Percentiles rank a stretch among this genome's conserved stretches.
Evolutionary conservation across 495 filamentous ascomycete genomes (phyloP).

Genomic region (Neurospora sp.): DNA sequence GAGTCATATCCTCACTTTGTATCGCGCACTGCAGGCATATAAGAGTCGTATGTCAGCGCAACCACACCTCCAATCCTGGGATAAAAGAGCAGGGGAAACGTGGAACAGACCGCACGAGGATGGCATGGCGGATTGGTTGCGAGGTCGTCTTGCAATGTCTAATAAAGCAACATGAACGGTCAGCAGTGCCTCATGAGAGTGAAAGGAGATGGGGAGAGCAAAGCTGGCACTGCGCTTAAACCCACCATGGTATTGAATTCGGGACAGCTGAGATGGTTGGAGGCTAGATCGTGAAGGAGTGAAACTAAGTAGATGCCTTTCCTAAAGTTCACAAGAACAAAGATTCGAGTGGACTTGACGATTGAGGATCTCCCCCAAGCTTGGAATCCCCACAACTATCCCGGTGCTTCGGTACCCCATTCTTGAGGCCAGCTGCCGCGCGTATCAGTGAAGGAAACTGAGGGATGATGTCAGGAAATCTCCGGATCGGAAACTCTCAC

Average conservation of each 20-base stretch:
- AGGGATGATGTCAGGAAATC: neutral
- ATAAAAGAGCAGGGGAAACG: neutral
- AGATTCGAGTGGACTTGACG: neutral
- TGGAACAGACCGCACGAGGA: constrained; percentile 64
- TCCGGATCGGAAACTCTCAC: neutral
- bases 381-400: neutral
- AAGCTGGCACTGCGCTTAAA: neutral
- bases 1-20: constrained; percentile 47
- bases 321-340: neutral
- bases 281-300: neutral
- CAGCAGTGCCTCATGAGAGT: neutral
- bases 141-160: constrained; percentile 56
- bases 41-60: constrained; percentile 2
- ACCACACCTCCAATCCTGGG: neutral
- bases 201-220: neutral
- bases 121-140: constrained; percentile 74
- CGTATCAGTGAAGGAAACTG: neutral
- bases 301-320: neutral
- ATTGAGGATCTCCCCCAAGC: neutral
- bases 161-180: neutral
- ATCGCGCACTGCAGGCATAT: constrained; percentile 60
- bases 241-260: constrained; percentile 1
- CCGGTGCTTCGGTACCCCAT: neutral
- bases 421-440: neutral
- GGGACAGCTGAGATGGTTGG: neutral